These are phyloP conservation scores for Melampsora americana DNA, from an alignment of 1,284 basidiomycete genomes.

Conservation along the genomic window DNA sequence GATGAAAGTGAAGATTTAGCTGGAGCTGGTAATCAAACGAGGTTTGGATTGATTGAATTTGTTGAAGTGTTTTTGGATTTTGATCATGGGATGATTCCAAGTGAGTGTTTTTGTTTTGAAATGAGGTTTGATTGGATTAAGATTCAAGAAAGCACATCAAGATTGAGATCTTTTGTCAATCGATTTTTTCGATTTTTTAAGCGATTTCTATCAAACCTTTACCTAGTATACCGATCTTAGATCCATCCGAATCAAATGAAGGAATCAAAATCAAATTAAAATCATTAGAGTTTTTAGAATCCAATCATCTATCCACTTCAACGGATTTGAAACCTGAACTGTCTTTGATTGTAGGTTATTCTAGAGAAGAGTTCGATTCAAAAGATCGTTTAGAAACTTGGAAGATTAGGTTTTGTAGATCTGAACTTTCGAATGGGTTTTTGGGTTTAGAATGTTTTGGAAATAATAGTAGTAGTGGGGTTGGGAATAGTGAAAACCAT, in stretches of 20 bases:
- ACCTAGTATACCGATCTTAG: conserved; percentile 8
- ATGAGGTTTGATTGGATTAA: no score
- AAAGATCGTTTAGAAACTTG: conserved; percentile 9
- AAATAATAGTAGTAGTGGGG: no score
- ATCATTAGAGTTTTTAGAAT: not conserved
- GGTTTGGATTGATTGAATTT: conserved; percentile 11
- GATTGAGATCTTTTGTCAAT: not conserved
- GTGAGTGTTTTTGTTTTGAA: conserved; percentile 1
- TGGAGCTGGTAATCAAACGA: not conserved
- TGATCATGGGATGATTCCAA: conserved; percentile 12
- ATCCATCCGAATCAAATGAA: conserved; percentile 3
- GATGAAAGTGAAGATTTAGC: not conserved
- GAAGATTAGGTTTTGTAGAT: conserved; percentile 4
- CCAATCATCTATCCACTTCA: not conserved
- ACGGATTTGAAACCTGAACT: not conserved
- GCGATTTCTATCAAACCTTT: conserved; percentile 11
- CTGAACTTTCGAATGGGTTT: conserved; percentile 15
- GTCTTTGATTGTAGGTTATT: not conserved
- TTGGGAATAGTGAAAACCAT: not conserved
- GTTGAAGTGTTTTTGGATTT: conserved; percentile 21
- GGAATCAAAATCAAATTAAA: not conserved
- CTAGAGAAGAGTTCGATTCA: not conserved
- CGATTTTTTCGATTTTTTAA: not conserved
- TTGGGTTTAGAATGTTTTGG: conserved; percentile 8
- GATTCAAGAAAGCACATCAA: not conserved